A percentile compares a stretch with the other conserved stretches of the same genome.
Evolutionary conservation across 164 flowering plant genomes (phyloP).

Genomic region (Magnolia kwangsiensis): DNA sequence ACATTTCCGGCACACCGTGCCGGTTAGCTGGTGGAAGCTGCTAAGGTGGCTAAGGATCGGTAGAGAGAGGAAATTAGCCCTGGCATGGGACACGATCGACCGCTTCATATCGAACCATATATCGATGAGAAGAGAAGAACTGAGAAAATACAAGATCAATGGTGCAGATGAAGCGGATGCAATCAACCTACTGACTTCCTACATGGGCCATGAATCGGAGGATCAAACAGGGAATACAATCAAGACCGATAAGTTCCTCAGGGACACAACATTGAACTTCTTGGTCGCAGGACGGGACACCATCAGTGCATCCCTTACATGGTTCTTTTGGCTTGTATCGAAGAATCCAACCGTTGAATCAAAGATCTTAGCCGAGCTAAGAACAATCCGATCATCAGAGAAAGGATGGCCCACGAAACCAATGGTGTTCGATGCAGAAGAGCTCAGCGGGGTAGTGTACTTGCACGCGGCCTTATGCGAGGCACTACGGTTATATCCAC

Average conservation of each 20-base stretch:
- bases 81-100: slow-evolving; percentile 13
- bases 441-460: slow-evolving; percentile 24
- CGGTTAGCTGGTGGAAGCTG: slow-evolving; percentile 32
- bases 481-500: slow-evolving; percentile 42
- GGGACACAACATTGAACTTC: slow-evolving; percentile 26
- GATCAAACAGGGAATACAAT: background rate
- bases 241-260: slow-evolving; percentile 21
- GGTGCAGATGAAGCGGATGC: background rate
- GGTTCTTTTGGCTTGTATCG: slow-evolving; percentile 38
- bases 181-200: slow-evolving; percentile 21
- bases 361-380: slow-evolving; percentile 28
- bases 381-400: background rate
- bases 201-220: slow-evolving; percentile 3
- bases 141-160: no score
- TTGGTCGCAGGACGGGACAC: slow-evolving; percentile 38
- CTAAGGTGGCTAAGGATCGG: slow-evolving; percentile 28
- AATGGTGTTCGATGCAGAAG: slow-evolving; percentile 9
- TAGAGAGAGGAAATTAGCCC: slow-evolving; percentile 12
- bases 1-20: slow-evolving; percentile 25
- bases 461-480: slow-evolving; percentile 44
- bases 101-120: slow-evolving; percentile 7
- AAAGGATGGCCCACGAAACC: background rate
- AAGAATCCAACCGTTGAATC: slow-evolving; percentile 27
- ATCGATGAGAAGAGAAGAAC: slow-evolving; percentile 7
- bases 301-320: slow-evolving; percentile 30